Base-by-base conservation (phyloP, 192 early-diverging fungal genomes). In the Backusella luteola region DNA sequence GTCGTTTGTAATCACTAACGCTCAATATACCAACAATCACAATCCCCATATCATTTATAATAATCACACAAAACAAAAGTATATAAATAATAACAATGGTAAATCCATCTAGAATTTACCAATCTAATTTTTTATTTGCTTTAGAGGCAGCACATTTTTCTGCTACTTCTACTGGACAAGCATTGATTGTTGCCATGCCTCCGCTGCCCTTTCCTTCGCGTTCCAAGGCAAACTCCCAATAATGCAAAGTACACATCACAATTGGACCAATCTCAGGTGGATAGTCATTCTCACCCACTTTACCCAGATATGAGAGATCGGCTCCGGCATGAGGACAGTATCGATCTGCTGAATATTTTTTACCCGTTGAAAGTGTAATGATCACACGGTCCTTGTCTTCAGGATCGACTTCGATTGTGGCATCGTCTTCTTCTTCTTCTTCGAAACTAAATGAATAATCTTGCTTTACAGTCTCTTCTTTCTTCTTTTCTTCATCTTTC, bases 241-340 rank as follows among this genome's bases (percentile, higher is more conserved):
- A 83, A 42, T 83, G 82, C 11, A 83, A 63, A 32, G 73, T 32
- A 52, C 82, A 83, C 29, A 80, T 59, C 34, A 83, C 32, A 19
- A 80, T 71, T 11, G 82, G 82, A 6, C 82, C 82, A 52, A 83
- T 74, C n/a, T 83, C 82, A 15, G 76, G 78, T 34, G 78, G 78
- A 73, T 83, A 83, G 23, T 79, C 77, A 41, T 73, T 41, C 32
- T 77, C 73, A 4, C 49, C 74, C 26, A 83, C 73, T 36, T 67
- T 69, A 19, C 74, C 82, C 26, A 72, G 73, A 46, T 38, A 71
- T 3, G 76, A 69, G 1, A 83, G 67, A 34, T 83, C 82, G 0
- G 82, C 82, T 17, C 82, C 79, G 46, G 72, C 78, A 71, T 83
- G 82, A 36, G 82, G 78, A 42, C 82, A 83, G 52, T 83, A 83